phyloP scores from a whole-genome alignment of 768 basidiomycete species.

The Sistotremastrum niveocremeum region DNA sequence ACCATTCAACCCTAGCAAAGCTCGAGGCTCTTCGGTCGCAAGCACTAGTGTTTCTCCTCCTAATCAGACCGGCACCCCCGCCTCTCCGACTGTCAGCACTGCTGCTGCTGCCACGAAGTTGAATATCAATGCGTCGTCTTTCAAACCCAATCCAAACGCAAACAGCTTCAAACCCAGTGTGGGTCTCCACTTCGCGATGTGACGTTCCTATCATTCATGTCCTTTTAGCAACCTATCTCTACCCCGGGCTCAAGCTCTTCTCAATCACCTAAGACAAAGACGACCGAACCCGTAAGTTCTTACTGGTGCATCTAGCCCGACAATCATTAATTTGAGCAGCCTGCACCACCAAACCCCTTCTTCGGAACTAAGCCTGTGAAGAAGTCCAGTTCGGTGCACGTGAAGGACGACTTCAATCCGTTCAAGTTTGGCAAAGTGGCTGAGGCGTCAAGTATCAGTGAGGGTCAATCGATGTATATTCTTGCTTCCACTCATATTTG shows the following conservation, averaged over 20 bases:
- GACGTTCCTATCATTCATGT: conserved; percentile 3
- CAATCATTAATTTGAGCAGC: conserved; percentile 18
- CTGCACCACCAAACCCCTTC: conserved; percentile 67
- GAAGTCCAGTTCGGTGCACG: conserved; percentile 61
- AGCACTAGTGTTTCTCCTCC: background rate
- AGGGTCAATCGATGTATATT: conserved; percentile 18
- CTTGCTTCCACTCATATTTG: background rate
- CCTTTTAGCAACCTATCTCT: conserved; percentile 17
- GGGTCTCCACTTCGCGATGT: background rate
- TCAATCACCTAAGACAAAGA: conserved; percentile 49
- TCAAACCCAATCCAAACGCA: conserved; percentile 80
- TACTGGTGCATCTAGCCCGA: background rate
- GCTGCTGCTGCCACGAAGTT: conserved; percentile 44
- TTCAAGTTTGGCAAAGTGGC: conserved; percentile 79
- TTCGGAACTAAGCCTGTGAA: conserved; percentile 72
- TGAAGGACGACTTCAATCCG: conserved; percentile 96
- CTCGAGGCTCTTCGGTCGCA: background rate
- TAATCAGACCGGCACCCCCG: conserved; percentile 2
- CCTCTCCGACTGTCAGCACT: conserved; percentile 37
- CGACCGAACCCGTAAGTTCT: conserved; percentile 34
- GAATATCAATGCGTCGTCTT: conserved; percentile 83
- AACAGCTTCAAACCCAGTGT: conserved; percentile 55
- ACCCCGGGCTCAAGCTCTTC: conserved; percentile 19
- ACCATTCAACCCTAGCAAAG: conserved; percentile 64
- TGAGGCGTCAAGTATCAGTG: conserved; percentile 62